Evolutionary conservation across 495 filamentous ascomycete genomes (phyloP).

Genomic region (Neurospora pannonica): DNA sequence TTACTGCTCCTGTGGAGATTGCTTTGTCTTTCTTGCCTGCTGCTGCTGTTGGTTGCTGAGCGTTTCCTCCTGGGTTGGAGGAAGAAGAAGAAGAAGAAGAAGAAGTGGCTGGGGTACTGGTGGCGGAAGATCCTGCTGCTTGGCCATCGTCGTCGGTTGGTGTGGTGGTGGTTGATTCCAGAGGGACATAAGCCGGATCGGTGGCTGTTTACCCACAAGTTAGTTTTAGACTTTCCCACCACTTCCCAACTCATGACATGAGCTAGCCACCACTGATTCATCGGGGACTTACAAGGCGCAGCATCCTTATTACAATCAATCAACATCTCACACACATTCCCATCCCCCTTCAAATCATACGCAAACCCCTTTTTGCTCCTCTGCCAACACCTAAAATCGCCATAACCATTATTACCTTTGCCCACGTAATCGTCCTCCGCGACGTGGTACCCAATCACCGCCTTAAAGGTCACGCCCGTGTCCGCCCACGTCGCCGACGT

Average conservation of each 20-base stretch:
- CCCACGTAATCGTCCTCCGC: constrained; percentile 25
- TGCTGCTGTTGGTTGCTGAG: background rate
- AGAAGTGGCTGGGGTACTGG: background rate
- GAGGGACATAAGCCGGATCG: background rate
- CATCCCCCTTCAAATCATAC: constrained; percentile 21
- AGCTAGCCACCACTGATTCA: too few species aligned
- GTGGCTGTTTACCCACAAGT: background rate
- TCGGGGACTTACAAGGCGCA: constrained; percentile 17
- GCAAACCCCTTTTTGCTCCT: constrained; percentile 3
- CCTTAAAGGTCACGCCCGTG: constrained; percentile 12
- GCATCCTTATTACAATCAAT: constrained; percentile 29
- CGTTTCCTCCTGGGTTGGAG: background rate
- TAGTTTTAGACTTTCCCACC: background rate
- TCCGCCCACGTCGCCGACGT: background rate
- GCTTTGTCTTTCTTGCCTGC: background rate
- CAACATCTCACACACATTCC: constrained; percentile 18
- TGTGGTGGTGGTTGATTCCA: background rate
- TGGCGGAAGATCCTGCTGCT: background rate
- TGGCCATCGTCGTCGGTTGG: background rate
- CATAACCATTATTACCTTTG: constrained; percentile 27
- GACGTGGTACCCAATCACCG: constrained; percentile 21
- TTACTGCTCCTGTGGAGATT: background rate
- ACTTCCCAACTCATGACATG: background rate
- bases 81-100: background rate
- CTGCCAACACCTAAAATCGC: constrained; percentile 29